A percentile compares a stretch with the other conserved stretches of the same genome.
Evolutionary conservation across 108 stramenopile genomes (phyloP).

Genomic region (Bacterosira constricta): DNA sequence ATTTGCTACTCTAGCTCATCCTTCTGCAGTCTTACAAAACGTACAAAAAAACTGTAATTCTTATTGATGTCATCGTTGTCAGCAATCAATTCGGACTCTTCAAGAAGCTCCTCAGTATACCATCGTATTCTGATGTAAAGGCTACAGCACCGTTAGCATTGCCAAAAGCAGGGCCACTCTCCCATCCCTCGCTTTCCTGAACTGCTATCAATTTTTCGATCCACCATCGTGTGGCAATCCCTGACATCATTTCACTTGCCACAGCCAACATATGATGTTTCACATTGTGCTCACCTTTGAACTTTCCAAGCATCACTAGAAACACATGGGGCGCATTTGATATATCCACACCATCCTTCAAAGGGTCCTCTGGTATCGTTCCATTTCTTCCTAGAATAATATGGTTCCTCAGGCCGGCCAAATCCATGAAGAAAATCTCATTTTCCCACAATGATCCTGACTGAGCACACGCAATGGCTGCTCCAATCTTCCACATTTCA

Average conservation of each 20-base stretch:
- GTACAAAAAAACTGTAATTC: too few species aligned
- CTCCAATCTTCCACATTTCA: neutral
- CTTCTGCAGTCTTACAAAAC: too few species aligned
- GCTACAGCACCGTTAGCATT: too few species aligned
- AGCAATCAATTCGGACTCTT: too few species aligned
- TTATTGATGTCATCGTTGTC: too few species aligned
- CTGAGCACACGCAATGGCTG: neutral
- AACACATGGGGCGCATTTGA: slow-evolving; percentile 9
- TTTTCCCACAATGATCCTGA: slow-evolving; percentile 2
- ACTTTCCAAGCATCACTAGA: slow-evolving; percentile 18
- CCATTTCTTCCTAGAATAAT: neutral
- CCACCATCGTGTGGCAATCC: neutral
- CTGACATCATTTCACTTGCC: slow-evolving; percentile 6
- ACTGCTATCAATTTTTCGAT: slow-evolving; percentile 1
- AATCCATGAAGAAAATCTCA: neutral
- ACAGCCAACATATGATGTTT: neutral
- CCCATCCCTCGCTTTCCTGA: too few species aligned
- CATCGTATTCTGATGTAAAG: too few species aligned
- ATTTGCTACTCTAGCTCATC: too few species aligned
- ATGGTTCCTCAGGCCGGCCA: neutral
- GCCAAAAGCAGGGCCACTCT: too few species aligned
- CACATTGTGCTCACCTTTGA: slow-evolving; percentile 15
- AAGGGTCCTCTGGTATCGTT: neutral
- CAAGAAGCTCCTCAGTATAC: too few species aligned
- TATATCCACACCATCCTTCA: neutral